phyloP scores from a whole-genome alignment of 1,284 basidiomycete genomes.

The Microbotryum silenes-acaulis region DNA sequence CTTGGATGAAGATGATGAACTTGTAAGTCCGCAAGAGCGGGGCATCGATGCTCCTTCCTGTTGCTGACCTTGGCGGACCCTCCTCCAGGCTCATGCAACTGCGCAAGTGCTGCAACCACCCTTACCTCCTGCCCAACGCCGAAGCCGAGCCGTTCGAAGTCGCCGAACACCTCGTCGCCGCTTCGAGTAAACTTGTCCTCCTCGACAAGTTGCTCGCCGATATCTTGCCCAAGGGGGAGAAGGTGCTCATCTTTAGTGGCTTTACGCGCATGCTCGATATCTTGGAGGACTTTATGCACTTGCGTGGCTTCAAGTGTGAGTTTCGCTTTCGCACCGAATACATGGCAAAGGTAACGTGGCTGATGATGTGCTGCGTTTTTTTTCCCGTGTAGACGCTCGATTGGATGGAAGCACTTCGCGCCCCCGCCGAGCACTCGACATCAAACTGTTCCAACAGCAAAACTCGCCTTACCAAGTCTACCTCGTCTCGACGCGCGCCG shows the following conservation, averaged over 20 bases:
- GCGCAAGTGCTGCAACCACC: conserved; percentile 47
- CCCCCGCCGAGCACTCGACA: conserved; percentile 52
- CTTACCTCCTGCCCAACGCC: conserved; percentile 51
- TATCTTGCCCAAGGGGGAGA: conserved; percentile 31
- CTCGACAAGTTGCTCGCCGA: conserved; percentile 33
- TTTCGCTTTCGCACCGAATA: neutral
- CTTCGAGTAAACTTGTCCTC: conserved; percentile 44
- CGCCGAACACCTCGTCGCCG: conserved; percentile 53
- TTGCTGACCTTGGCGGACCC: neutral
- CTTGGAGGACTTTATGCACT: conserved; percentile 29
- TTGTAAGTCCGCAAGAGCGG: conserved; percentile 32
- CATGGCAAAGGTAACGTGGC: too few species aligned
- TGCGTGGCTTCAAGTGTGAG: conserved; percentile 23
- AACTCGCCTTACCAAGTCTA: conserved; percentile 40
- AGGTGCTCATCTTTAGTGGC: conserved; percentile 43
- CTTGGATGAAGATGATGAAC: conserved; percentile 53
- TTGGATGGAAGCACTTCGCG: conserved; percentile 40
- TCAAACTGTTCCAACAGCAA: conserved; percentile 56
- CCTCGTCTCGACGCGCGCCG: conserved; percentile 32
- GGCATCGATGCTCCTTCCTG: neutral
- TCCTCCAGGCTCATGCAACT: conserved; percentile 45
- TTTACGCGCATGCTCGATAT: conserved; percentile 44
- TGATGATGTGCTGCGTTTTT: neutral
- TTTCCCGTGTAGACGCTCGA: conserved; percentile 9
- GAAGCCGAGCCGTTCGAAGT: conserved; percentile 50